Conservation (phyloP, 352 stramenopile species). For the Blastocystis sp. region DNA sequence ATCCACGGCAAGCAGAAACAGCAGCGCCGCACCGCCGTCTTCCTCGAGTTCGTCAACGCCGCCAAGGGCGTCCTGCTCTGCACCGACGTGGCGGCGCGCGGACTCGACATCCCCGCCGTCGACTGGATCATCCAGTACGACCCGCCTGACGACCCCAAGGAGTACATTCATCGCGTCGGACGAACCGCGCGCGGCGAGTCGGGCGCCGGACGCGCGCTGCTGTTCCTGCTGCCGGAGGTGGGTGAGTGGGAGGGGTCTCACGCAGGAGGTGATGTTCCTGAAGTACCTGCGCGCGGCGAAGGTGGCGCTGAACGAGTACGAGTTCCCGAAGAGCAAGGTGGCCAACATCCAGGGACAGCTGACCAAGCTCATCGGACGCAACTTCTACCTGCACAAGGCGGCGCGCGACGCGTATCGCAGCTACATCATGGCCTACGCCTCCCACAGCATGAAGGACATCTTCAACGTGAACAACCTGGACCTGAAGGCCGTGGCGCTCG, state of each 20-base stretch:
- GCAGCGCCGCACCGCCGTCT: slow-evolving; percentile 93
- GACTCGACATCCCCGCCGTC: slow-evolving; percentile 88
- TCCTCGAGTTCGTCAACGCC: slow-evolving; percentile 95
- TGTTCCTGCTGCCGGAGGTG: slow-evolving; percentile 88
- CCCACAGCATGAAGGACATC: slow-evolving; percentile 90
- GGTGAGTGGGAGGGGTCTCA: background rate
- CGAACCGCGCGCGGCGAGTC: slow-evolving; percentile 71
- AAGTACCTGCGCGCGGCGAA: slow-evolving; percentile 92
- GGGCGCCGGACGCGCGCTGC: slow-evolving; percentile 79
- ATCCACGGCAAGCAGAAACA: slow-evolving; percentile 98
- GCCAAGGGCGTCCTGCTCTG: slow-evolving; percentile 89
- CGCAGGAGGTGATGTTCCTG: slow-evolving; percentile 85
- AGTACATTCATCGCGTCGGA: slow-evolving; percentile 84
- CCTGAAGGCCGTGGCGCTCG: slow-evolving; percentile 82
- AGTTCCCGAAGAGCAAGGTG: slow-evolving; percentile 91
- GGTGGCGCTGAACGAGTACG: slow-evolving; percentile 94
- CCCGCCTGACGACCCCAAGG: slow-evolving; percentile 84
- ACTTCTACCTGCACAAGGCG: slow-evolving; percentile 95
- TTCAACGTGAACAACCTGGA: slow-evolving; percentile 94
- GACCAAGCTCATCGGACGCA: slow-evolving; percentile 92
- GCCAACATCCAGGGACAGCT: slow-evolving; percentile 75
- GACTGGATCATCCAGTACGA: slow-evolving; percentile 99
- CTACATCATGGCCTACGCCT: slow-evolving; percentile 92
- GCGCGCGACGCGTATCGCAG: slow-evolving; percentile 89
- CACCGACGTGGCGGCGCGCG: slow-evolving; percentile 91